Percentiles rank a stretch among this genome's conserved stretches.
Evolutionary conservation across 192 early-diverging fungal species (phyloP).

Genomic region (Coemansia brasiliensis): DNA sequence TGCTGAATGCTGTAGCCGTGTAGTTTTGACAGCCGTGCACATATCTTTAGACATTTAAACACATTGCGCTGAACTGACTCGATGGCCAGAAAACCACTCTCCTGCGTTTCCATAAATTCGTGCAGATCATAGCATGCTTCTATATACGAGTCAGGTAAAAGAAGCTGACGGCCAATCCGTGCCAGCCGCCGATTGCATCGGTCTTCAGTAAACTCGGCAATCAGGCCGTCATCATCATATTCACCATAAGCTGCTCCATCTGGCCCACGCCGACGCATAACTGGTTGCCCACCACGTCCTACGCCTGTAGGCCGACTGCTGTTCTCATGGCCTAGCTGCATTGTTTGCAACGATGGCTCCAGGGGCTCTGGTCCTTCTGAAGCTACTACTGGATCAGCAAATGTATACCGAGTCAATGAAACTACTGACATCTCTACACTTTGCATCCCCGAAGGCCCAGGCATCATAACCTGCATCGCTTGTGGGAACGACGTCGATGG

Average conservation of each 20-base stretch:
- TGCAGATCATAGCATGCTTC: conserved; percentile 49
- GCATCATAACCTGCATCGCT: conserved; percentile 2
- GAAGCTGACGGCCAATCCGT: conserved; percentile 30
- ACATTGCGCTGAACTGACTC: conserved; percentile 47
- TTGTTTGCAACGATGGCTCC: conserved; percentile 25
- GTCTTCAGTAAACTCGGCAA: conserved; percentile 53
- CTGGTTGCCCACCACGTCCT: not conserved
- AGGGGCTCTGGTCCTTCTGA: conserved; percentile 30
- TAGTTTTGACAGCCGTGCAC: conserved; percentile 50
- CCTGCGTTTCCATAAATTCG: conserved; percentile 29
- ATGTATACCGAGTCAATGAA: conserved; percentile 49
- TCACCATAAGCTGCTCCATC: not conserved
- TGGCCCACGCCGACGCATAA: not conserved
- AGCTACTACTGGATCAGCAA: conserved; percentile 37
- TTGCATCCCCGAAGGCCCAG: conserved; percentile 1
- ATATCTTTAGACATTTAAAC: conserved; percentile 55
- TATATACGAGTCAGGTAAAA: conserved; percentile 46
- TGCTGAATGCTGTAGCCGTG: conserved; percentile 50
- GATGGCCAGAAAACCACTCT: conserved; percentile 4
- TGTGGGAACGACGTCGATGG: not conserved
- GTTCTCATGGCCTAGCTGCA: conserved; percentile 11
- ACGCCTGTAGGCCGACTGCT: not conserved
- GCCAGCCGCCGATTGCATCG: conserved; percentile 38
- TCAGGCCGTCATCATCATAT: conserved; percentile 30
- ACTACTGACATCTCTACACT: conserved; percentile 35